phyloP scores from a whole-genome alignment of 305 asterid species.

The Fraxinus sp. region DNA sequence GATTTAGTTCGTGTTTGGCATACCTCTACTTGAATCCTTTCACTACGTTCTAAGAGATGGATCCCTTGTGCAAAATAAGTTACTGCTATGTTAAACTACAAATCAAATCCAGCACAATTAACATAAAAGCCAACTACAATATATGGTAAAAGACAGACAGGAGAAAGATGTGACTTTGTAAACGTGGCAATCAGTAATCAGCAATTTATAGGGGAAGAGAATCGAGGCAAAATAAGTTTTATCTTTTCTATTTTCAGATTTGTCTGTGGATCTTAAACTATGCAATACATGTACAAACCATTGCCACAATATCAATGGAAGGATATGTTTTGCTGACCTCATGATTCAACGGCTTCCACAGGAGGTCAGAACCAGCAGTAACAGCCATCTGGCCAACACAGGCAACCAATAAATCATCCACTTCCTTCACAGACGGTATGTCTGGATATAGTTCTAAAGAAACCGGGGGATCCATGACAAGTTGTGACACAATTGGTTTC shows the following conservation, averaged over 20 bases:
- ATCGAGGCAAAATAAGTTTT: neutral
- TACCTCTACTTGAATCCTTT: neutral
- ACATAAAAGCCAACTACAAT: neutral
- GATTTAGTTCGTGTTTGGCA: neutral
- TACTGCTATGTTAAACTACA: neutral
- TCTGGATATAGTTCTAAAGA: slow-evolving; percentile 41
- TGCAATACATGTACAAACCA: neutral
- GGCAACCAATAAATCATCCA: slow-evolving; percentile 62
- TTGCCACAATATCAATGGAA: neutral
- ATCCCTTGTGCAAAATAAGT: neutral
- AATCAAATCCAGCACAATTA: neutral
- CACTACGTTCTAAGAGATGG: neutral
- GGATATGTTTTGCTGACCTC: slow-evolving; percentile 49
- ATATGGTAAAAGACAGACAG: neutral
- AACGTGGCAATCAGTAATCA: neutral
- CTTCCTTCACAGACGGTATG: slow-evolving; percentile 65
- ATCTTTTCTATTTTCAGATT: neutral
- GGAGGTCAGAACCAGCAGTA: slow-evolving; percentile 83
- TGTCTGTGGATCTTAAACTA: neutral
- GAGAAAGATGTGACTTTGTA: neutral
- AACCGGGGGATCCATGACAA: slow-evolving; percentile 63
- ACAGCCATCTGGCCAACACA: slow-evolving; percentile 94
- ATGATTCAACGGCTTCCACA: slow-evolving; percentile 89
- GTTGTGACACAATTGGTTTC: slow-evolving; percentile 81
- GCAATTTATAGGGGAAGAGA: neutral